A percentile compares a stretch with the other conserved stretches of the same genome.
phyloP scores from a whole-genome alignment of 1,284 basidiomycete species.

The Agaricales sp. region DNA sequence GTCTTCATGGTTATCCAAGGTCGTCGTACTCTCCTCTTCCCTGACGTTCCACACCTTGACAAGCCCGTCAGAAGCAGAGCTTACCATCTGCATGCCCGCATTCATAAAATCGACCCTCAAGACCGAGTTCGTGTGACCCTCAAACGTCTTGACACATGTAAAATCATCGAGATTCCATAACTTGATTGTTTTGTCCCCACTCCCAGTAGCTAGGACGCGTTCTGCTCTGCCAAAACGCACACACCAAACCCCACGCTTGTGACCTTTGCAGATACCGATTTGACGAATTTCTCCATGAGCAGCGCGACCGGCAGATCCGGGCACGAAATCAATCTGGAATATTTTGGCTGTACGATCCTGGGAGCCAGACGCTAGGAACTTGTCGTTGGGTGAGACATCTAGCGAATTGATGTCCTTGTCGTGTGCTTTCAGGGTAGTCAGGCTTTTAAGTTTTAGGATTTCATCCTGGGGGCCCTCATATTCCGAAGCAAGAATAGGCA shows the following conservation, averaged over 20 bases:
- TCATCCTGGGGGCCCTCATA: conserved; percentile 18
- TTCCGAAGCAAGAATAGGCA: conserved; percentile 22
- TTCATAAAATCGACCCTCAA: conserved; percentile 86
- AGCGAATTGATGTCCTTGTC: conserved; percentile 99
- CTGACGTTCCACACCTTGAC: conserved; percentile 94
- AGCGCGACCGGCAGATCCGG: conserved; percentile 27
- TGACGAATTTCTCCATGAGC: conserved; percentile 61
- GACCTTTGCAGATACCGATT: conserved; percentile 89
- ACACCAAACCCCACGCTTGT: conserved; percentile 95
- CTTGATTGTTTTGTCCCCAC: conserved; percentile 90
- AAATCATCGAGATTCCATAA: conserved; percentile 92
- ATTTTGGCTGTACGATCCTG: conserved; percentile 95
- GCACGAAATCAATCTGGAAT: conserved; percentile 63
- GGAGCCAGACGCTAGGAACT: conserved; percentile 84
- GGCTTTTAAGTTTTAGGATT: conserved; percentile 50
- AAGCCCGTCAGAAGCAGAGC: conserved; percentile 86
- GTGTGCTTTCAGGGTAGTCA: conserved; percentile 89
- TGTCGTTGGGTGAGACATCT: conserved; percentile 88
- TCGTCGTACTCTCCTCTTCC: conserved; percentile 80
- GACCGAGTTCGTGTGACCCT: conserved; percentile 97
- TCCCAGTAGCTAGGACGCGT: conserved; percentile 83
- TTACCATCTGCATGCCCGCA: conserved; percentile 78
- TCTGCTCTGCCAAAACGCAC: conserved; percentile 84
- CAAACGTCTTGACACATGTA: conserved; percentile 89
- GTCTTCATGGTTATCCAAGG: conserved; percentile 94